Evolutionary conservation across 495 filamentous ascomycete genomes (phyloP).

Genomic region (Aspergillus leporis): DNA sequence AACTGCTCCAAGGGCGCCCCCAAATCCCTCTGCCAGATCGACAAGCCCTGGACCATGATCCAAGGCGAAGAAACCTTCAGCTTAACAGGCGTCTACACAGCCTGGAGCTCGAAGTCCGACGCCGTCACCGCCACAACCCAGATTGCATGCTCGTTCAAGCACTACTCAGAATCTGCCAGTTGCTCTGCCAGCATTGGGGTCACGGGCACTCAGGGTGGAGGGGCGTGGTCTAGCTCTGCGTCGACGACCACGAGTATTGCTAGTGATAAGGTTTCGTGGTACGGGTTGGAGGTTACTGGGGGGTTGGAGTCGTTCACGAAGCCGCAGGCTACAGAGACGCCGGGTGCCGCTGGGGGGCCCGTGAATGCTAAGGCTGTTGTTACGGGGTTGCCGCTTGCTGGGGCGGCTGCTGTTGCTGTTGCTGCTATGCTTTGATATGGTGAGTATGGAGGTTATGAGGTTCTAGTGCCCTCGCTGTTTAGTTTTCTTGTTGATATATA

Average conservation of each 20-base stretch:
- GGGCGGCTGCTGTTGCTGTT: slow-evolving; percentile 6
- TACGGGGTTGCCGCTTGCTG: slow-evolving; percentile 1
- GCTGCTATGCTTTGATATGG: background rate
- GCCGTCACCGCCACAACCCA: slow-evolving; percentile 3
- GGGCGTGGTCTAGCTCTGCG: background rate
- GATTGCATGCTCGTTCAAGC: slow-evolving; percentile 4
- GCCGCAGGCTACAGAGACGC: slow-evolving; percentile 6
- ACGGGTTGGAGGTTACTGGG: background rate
- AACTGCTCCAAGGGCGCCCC: slow-evolving; percentile 22
- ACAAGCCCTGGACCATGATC: slow-evolving; percentile 27
- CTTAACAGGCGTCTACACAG: slow-evolving; percentile 4
- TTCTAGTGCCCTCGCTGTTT: background rate
- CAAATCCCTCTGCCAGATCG: slow-evolving; percentile 20
- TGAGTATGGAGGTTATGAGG: background rate
- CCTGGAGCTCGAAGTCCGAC: background rate
- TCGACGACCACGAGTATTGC: background rate
- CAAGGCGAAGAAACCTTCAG: slow-evolving; percentile 17
- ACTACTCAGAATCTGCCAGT: background rate
- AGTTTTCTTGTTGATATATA: background rate
- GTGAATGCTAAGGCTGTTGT: background rate
- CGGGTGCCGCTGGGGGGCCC: background rate
- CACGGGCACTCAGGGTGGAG: background rate
- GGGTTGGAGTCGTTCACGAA: background rate
- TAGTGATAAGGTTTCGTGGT: background rate
- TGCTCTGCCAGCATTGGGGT: background rate